Conservation (phyloP, 805 yeast species). For the Saccharomyces mikatae region DNA sequence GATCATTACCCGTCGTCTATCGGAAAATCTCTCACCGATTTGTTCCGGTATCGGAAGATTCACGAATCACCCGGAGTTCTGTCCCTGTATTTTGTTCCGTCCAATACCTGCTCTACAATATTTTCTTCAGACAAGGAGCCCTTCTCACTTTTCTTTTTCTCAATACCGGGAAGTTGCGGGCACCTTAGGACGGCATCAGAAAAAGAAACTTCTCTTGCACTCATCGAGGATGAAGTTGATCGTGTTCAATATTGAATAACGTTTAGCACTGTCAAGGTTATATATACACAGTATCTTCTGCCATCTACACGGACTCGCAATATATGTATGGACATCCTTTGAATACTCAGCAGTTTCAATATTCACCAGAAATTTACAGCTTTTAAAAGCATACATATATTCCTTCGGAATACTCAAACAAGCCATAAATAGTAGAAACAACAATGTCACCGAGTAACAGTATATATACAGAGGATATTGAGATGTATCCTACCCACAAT, state of each 20-base stretch:
- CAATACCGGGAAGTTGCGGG: neutral
- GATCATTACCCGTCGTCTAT: neutral
- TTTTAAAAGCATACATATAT: neutral
- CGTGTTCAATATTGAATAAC: neutral
- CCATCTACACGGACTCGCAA: neutral
- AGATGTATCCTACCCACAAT: neutral
- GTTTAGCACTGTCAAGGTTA: neutral
- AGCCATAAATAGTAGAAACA: neutral
- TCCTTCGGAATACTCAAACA: neutral
- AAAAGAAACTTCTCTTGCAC: neutral
- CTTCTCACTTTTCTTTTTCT: neutral
- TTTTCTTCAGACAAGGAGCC: neutral
- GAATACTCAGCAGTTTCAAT: neutral
- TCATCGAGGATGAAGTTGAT: neutral
- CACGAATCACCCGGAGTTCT: neutral
- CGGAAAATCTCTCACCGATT: neutral
- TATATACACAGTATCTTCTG: neutral
- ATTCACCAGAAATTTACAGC: neutral
- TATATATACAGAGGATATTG: conserved; percentile 6
- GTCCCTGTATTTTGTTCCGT: neutral
- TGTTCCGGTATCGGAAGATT: neutral
- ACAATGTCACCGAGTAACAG: conserved; percentile 5
- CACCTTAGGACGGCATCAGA: neutral
- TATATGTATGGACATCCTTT: neutral
- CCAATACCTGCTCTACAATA: neutral